A percentile compares a stretch with the other conserved stretches of the same genome.
phyloP scores from a whole-genome alignment of 2,329 filamentous ascomycete species.

The Leptographium procerum region DNA sequence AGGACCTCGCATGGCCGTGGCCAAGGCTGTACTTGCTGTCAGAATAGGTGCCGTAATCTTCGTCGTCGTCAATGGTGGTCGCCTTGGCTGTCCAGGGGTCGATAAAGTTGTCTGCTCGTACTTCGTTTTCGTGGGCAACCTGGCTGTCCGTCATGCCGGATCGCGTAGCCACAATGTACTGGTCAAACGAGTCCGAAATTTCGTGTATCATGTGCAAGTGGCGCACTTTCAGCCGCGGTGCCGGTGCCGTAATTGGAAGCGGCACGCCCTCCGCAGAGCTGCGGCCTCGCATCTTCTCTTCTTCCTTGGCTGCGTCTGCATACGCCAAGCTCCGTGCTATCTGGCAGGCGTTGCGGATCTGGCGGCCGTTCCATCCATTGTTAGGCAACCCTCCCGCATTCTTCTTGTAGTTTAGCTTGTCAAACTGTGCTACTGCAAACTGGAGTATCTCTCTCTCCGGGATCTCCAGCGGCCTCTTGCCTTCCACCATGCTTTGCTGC shows the following conservation, averaged over 20 bases:
- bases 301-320: background rate
- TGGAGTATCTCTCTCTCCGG: conserved; percentile 1
- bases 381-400: background rate
- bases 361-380: conserved; percentile 17
- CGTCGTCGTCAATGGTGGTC: background rate
- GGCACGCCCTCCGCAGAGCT: background rate
- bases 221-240: background rate
- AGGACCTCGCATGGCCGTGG: background rate
- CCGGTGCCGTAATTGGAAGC: too few species aligned
- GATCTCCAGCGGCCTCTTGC: background rate
- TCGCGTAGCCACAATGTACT: conserved; percentile 5
- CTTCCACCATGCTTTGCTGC: background rate
- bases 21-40: background rate
- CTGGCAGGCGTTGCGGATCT: conserved; percentile 28
- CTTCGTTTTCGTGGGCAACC: background rate
- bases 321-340: conserved; percentile 11
- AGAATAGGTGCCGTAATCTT: background rate
- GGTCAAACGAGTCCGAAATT: conserved; percentile 1
- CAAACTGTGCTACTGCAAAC: conserved; percentile 7
- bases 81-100: background rate
- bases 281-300: background rate
- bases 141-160: conserved; percentile 1
- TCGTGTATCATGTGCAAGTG: conserved; percentile 2
- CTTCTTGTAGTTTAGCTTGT: background rate
- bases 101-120: background rate